phyloP scores from a whole-genome alignment of 2,329 filamentous ascomycete genomes.

The Stagonosporopsis chrysanthemi region DNA sequence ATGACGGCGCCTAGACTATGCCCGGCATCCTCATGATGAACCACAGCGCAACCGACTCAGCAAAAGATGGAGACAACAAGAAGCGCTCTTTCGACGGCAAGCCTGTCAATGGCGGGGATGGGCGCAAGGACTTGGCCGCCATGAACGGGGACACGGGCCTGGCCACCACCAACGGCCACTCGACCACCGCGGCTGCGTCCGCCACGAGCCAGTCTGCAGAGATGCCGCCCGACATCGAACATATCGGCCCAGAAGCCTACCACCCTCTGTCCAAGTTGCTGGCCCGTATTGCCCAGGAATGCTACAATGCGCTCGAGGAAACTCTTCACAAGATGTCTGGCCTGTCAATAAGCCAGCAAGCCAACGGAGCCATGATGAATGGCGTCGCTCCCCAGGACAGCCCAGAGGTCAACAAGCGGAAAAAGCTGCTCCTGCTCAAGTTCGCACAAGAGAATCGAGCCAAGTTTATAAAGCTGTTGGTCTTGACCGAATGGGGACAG shows the following conservation, averaged over 20 bases:
- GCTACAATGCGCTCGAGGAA: slow-evolving; percentile 78
- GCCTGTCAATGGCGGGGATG: slow-evolving; percentile 39
- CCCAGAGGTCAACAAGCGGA: slow-evolving; percentile 53
- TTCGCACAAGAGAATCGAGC: slow-evolving; percentile 82
- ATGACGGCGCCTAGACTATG: slow-evolving; percentile 51
- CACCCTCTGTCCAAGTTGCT: slow-evolving; percentile 78
- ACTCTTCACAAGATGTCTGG: slow-evolving; percentile 74
- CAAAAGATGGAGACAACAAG: slow-evolving; percentile 40
- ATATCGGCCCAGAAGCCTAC: slow-evolving; percentile 75
- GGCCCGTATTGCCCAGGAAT: slow-evolving; percentile 80
- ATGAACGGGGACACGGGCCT: slow-evolving; percentile 23
- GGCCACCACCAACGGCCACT: slow-evolving; percentile 28
- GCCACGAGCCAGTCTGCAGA: slow-evolving; percentile 36
- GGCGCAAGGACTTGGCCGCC: slow-evolving; percentile 22
- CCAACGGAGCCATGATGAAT: slow-evolving; percentile 54
- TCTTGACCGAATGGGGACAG: slow-evolving; percentile 89
- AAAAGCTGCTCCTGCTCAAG: slow-evolving; percentile 77
- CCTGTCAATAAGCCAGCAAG: slow-evolving; percentile 66
- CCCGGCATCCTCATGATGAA: slow-evolving; percentile 59
- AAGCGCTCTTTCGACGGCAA: slow-evolving; percentile 42
- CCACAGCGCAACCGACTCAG: slow-evolving; percentile 49
- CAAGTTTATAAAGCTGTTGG: slow-evolving; percentile 91
- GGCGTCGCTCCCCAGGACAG: slow-evolving; percentile 45
- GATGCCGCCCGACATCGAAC: slow-evolving; percentile 62
- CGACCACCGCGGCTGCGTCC: slow-evolving; percentile 20